phyloP scores from a whole-genome alignment of 2,329 filamentous ascomycete genomes.

The Berkeleyomyces rouxiae region DNA sequence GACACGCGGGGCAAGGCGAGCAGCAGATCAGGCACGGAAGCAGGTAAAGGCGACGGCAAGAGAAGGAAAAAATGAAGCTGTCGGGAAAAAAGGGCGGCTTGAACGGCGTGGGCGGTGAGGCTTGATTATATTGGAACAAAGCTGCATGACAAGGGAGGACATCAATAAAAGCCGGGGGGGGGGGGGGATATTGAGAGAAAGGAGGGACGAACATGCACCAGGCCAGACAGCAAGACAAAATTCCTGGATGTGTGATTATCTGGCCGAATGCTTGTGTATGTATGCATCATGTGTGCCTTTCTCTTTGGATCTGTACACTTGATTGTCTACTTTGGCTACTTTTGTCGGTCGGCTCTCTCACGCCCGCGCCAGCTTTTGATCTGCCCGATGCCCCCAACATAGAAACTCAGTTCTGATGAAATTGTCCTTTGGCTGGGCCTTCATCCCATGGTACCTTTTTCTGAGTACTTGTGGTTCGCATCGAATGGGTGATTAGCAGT shows the following conservation, averaged over 20 bases:
- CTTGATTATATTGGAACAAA: background rate
- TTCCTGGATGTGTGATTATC: no score
- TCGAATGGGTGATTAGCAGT: background rate
- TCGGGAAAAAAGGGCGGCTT: background rate
- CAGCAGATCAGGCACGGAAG: background rate
- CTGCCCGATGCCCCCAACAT: background rate
- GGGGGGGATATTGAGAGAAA: no score
- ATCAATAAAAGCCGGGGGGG: no score
- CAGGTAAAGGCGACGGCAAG: background rate
- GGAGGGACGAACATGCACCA: no score
- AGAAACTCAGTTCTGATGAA: no score
- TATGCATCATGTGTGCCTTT: no score
- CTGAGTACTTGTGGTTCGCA: background rate
- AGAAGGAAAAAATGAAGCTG: background rate
- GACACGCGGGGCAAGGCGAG: background rate
- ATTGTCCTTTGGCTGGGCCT: background rate
- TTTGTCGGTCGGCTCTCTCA: background rate
- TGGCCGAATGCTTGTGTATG: no score
- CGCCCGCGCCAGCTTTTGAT: background rate
- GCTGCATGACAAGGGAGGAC: background rate
- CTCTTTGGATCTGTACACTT: no score
- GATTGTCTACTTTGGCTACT: no score
- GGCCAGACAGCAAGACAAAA: no score
- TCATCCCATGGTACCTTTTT: background rate
- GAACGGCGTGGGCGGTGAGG: slow-evolving; percentile 2